Conservation (phyloP, 1,284 basidiomycete genomes). For the Lignosus rhinocerotis region DNA sequence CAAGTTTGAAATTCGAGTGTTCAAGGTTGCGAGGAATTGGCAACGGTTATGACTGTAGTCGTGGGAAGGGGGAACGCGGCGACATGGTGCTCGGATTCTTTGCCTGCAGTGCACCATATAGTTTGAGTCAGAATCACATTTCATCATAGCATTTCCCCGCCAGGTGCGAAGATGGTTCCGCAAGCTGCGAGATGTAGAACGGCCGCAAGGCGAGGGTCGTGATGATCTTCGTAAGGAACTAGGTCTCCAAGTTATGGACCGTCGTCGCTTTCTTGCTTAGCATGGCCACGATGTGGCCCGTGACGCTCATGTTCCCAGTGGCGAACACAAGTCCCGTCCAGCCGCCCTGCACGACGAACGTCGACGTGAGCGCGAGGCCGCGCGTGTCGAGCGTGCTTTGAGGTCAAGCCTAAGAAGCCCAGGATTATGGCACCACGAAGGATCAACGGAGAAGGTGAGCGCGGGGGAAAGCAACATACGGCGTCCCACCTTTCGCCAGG, state of each 20-base stretch:
- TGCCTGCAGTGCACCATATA: too few species aligned
- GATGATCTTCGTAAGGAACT: slow-evolving; percentile 51
- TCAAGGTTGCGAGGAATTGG: not conserved
- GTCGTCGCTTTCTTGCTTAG: slow-evolving; percentile 51
- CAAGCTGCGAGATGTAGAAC: slow-evolving; percentile 35
- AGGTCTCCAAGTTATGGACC: slow-evolving; percentile 45
- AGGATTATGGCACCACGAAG: slow-evolving; percentile 46
- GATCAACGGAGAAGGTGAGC: not conserved
- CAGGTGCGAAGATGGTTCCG: too few species aligned
- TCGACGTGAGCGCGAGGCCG: slow-evolving; percentile 59
- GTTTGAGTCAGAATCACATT: too few species aligned
- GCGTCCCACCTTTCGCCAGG: too few species aligned
- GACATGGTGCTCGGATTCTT: too few species aligned
- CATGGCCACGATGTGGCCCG: slow-evolving; percentile 62
- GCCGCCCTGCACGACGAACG: slow-evolving; percentile 54
- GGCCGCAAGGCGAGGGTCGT: slow-evolving; percentile 41
- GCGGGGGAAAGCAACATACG: too few species aligned
- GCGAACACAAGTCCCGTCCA: slow-evolving; percentile 63
- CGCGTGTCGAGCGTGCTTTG: slow-evolving; percentile 60
- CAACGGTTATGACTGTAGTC: not conserved
- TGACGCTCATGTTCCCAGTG: slow-evolving; percentile 58
- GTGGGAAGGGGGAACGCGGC: too few species aligned
- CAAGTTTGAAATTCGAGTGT: slow-evolving; percentile 3
- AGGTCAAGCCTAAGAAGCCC: slow-evolving; percentile 49
- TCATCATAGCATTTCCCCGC: too few species aligned